phyloP scores from a whole-genome alignment of 2,329 filamentous ascomycete genomes.

The Alternaria atra region DNA sequence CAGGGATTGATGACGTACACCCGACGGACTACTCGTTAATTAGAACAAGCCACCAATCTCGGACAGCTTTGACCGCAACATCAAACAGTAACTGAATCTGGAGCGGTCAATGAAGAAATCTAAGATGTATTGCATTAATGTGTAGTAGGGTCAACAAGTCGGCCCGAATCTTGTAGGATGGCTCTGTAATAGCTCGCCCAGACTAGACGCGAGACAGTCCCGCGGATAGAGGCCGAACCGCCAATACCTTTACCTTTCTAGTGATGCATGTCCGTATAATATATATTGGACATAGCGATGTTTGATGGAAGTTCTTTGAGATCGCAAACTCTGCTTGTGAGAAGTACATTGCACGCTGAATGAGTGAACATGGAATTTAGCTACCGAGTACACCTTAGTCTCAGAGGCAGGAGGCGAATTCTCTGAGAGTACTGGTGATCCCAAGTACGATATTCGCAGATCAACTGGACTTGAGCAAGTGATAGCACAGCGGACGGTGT shows the following conservation, averaged over 20 bases:
- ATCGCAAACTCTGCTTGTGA: not conserved
- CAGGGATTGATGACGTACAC: conserved; percentile 16
- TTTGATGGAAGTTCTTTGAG: not conserved
- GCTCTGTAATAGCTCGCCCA: not conserved
- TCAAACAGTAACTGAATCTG: not conserved
- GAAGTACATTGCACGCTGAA: not conserved
- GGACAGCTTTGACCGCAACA: not conserved
- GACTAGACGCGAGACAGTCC: not conserved
- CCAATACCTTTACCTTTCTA: not conserved
- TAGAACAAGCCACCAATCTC: conserved; percentile 10
- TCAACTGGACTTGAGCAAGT: not conserved
- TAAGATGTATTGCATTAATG: not conserved
- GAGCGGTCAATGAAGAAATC: not conserved
- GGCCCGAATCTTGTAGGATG: not conserved
- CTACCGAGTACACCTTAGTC: not conserved
- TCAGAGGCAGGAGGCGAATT: not conserved
- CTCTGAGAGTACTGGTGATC: not conserved
- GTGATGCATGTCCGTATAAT: not conserved
- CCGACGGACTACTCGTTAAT: not conserved
- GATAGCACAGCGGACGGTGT: not conserved
- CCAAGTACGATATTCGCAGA: too few species aligned
- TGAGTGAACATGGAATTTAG: not conserved
- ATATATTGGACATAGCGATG: too few species aligned
- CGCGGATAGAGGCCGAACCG: not conserved
- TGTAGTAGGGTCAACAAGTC: not conserved